phyloP scores from a whole-genome alignment of 1,284 basidiomycete species.

The Puccinia novopanici region DNA sequence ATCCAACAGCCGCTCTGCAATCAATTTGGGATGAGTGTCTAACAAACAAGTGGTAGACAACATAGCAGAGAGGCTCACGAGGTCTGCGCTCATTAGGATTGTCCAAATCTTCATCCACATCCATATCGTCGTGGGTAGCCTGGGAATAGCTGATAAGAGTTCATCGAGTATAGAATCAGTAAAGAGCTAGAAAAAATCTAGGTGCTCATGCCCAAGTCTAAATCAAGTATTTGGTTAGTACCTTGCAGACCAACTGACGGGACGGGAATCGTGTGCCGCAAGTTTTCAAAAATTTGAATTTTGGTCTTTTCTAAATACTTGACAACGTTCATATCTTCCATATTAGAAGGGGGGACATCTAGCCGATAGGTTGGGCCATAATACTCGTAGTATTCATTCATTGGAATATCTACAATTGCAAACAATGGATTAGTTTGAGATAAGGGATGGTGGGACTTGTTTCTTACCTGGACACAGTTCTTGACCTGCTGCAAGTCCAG shows the following conservation, averaged over 20 bases:
- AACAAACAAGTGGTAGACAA: neutral
- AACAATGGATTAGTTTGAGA: neutral
- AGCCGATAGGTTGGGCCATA: constrained; percentile 96
- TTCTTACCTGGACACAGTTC: constrained; percentile 77
- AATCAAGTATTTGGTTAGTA: constrained; percentile 60
- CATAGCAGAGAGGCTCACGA: constrained; percentile 58
- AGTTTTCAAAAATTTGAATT: constrained; percentile 84
- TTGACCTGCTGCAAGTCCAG: constrained; percentile 91
- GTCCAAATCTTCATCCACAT: constrained; percentile 76
- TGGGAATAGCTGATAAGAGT: constrained; percentile 50
- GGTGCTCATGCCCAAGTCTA: neutral
- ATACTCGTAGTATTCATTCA: constrained; percentile 98
- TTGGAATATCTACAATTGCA: constrained; percentile 74
- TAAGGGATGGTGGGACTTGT: constrained; percentile 1
- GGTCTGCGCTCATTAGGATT: constrained; percentile 66
- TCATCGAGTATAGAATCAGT: neutral
- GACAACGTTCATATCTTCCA: constrained; percentile 90
- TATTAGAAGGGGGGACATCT: constrained; percentile 94
- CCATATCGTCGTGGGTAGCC: constrained; percentile 54
- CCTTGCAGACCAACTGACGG: constrained; percentile 86
- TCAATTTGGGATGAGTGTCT: no score
- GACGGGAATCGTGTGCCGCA: constrained; percentile 78
- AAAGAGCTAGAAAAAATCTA: neutral
- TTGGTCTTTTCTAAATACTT: constrained; percentile 92
- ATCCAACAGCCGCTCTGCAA: constrained; percentile 60